Base-by-base conservation (phyloP, 2,329 filamentous ascomycete genomes). In the Fusarium sublunatum region DNA sequence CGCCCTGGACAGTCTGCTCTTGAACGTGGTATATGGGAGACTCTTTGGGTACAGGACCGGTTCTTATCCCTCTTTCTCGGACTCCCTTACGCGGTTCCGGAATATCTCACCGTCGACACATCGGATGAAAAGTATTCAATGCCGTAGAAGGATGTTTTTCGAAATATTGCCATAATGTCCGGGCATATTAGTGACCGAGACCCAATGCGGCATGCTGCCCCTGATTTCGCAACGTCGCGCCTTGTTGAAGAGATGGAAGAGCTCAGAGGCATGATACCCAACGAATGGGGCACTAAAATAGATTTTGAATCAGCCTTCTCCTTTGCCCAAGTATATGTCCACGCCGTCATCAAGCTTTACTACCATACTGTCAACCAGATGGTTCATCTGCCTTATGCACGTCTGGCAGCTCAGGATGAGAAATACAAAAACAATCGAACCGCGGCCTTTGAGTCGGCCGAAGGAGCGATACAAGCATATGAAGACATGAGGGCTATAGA, bases 371-470 rank as follows among this genome's bases (percentile, higher is more conserved):
- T 75, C 10, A 73, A 74, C 25, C 74, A 78, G 39, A 53, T 79
- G 36, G 67, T 82, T 11, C 81, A 83, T 57, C 69, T 82, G 36
- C 81, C 81, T 0, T 81, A 81, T 53, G 78, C 82, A 73, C 69
- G 81, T 12, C 75, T 77, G 49, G 73, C 75, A 0, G 71, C 71
- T 6, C 47, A 61, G 3, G 74, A 81, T 24, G 65, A 70, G 24
- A 69, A 68, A 35, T 81, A 76, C 54, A 72, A 75, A 47, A 74
- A 76, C 53, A 81, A 75, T 38, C 75, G 76, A 31, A 58, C 69
- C 7, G 68, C 73, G 11, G 76, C 78, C 3, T 66, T 82, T 22
- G 75, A 80, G 31, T 77, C 78, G 2, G 74, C 79, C 10, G 74
- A 80, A 42, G 74, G 76, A 32, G 74, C 78, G 46, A 73, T 82